These are phyloP conservation scores for Plasmodium knowlesi DNA, from an alignment of 169 alveolate species.

Conservation along the genomic window DNA sequence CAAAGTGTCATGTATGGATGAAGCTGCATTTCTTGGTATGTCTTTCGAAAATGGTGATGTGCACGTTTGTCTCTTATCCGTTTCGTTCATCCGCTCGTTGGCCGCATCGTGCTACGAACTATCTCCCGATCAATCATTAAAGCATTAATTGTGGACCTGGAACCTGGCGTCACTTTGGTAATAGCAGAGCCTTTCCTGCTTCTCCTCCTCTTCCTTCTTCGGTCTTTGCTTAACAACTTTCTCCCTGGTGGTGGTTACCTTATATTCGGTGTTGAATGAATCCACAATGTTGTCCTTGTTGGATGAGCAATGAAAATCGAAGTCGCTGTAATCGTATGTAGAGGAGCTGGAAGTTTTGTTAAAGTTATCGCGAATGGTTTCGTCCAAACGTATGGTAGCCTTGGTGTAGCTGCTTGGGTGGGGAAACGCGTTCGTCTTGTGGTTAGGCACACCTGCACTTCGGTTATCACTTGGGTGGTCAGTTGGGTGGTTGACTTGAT, in stretches of 20 bases:
- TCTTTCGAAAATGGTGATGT: background rate
- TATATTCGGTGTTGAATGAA: constrained; percentile 52
- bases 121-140: background rate
- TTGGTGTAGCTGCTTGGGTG: background rate
- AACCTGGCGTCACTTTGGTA: background rate
- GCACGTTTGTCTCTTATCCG: background rate
- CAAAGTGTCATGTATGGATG: no score
- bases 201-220: constrained; percentile 14
- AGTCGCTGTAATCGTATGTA: constrained; percentile 44
- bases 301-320: constrained; percentile 38
- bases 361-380: constrained; percentile 6
- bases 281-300: constrained; percentile 40
- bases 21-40: no score
- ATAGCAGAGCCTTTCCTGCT: background rate
- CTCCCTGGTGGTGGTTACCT: background rate
- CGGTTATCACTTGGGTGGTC: background rate
- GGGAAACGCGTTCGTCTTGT: background rate
- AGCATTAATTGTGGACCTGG: background rate
- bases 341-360: constrained; percentile 35
- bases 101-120: no score
- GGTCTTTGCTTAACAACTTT: background rate
- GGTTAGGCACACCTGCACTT: background rate
- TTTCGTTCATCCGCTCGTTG: background rate
- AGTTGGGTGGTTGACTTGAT: background rate
- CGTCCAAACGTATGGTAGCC: constrained; percentile 13